Conservation (phyloP, 306 rosid species). For the Prunus dulcis region DNA sequence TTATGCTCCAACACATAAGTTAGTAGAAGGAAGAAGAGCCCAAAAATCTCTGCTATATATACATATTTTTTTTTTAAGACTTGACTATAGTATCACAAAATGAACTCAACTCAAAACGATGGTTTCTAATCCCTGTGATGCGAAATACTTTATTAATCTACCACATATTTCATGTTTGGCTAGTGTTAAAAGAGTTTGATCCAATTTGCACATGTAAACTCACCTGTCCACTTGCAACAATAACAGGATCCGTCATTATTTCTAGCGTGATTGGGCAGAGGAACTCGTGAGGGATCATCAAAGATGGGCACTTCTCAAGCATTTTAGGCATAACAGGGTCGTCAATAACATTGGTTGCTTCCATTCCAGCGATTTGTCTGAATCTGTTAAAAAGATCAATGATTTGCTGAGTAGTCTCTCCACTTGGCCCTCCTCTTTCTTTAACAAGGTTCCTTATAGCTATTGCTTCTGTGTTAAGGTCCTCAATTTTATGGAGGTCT, state of each 20-base stretch:
- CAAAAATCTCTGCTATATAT: too few relatives aligned
- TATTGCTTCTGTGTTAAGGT: conserved; percentile 55
- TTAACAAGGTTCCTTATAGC: conserved; percentile 43
- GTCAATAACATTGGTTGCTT: conserved; percentile 37
- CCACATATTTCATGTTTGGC: neutral
- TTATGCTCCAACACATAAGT: neutral
- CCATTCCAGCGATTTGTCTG: conserved; percentile 63
- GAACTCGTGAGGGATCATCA: conserved; percentile 78
- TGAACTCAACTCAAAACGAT: too few relatives aligned
- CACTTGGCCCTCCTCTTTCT: conserved; percentile 55
- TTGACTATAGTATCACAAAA: too few relatives aligned
- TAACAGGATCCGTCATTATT: conserved; percentile 77
- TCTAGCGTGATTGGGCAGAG: conserved; percentile 76
- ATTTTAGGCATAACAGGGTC: conserved; percentile 46
- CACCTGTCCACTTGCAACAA: conserved; percentile 79
- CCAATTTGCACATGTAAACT: neutral
- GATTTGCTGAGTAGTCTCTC: conserved; percentile 41
- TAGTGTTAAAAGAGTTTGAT: neutral
- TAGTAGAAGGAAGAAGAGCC: too few relatives aligned
- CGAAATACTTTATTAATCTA: too few relatives aligned
- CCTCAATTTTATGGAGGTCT: conserved; percentile 50
- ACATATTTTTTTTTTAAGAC: too few relatives aligned
- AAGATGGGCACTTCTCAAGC: conserved; percentile 51
- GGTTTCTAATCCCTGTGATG: too few relatives aligned
- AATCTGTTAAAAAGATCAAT: conserved; percentile 64